Evolutionary conservation across 2,329 filamentous ascomycete genomes (phyloP).

Genomic region (Ceratocystis lukuohia): DNA sequence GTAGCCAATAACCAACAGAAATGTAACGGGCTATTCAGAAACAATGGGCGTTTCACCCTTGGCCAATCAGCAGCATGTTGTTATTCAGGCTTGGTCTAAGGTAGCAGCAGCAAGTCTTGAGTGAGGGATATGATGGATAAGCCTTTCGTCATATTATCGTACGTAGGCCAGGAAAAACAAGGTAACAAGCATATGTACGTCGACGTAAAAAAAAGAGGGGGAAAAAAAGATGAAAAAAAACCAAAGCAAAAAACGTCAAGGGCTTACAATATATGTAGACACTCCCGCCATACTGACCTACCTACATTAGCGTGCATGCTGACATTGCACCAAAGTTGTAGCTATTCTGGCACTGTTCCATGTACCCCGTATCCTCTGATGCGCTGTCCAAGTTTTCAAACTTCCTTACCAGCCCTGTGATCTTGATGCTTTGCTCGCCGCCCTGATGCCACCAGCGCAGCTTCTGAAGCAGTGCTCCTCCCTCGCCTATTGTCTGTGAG

Average conservation of each 20-base stretch:
- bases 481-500: conserved; percentile 28
- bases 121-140: too few species aligned
- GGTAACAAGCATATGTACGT: not conserved
- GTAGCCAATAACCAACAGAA: too few species aligned
- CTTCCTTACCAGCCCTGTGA: conserved; percentile 59
- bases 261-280: not conserved
- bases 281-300: not conserved
- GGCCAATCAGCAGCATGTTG: too few species aligned
- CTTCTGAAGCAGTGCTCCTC: conserved; percentile 56
- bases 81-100: too few species aligned
- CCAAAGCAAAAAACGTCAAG: not conserved
- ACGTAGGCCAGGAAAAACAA: too few species aligned
- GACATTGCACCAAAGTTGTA: conserved; percentile 32
- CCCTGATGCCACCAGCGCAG: conserved; percentile 87
- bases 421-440: conserved; percentile 65
- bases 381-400: conserved; percentile 36
- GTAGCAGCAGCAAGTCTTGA: too few species aligned
- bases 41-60: too few species aligned
- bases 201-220: not conserved
- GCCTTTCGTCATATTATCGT: not conserved
- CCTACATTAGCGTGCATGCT: conserved; percentile 41
- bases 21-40: too few species aligned
- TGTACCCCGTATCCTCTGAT: conserved; percentile 58
- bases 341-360: conserved; percentile 51
- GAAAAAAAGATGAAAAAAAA: conserved; percentile 1